Percentiles rank a stretch among this genome's conserved stretches.
These are phyloP conservation scores for Nakataea oryzae DNA, from an alignment of 2,329 filamentous ascomycete genomes.

Conservation along the genomic window DNA sequence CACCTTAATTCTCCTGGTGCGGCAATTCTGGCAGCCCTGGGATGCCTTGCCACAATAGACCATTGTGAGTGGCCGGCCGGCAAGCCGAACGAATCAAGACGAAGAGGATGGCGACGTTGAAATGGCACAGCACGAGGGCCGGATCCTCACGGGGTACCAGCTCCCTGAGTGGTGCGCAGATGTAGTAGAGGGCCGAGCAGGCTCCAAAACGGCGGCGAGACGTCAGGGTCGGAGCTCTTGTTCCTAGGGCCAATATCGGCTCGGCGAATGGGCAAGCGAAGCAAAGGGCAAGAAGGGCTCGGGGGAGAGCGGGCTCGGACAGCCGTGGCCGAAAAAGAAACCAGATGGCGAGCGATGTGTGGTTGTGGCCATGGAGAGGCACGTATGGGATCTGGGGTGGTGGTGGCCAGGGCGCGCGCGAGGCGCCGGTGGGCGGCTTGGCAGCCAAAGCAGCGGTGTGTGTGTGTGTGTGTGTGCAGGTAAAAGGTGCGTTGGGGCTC, in stretches of 20 bases:
- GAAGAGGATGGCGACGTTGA: not conserved
- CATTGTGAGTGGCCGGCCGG: slow-evolving; percentile 22
- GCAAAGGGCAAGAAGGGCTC: slow-evolving; percentile 1
- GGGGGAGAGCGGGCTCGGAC: not conserved
- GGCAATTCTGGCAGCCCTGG: slow-evolving; percentile 42
- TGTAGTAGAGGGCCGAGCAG: too few species aligned
- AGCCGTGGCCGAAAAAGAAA: slow-evolving; percentile 14
- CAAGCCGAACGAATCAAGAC: not conserved
- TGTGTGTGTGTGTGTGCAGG: too few species aligned
- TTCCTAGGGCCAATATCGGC: not conserved
- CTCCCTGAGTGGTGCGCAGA: not conserved
- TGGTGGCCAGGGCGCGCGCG: not conserved
- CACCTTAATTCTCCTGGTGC: slow-evolving; percentile 45
- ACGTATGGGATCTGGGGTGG: not conserved
- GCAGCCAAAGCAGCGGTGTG: not conserved
- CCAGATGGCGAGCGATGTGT: slow-evolving; percentile 11
- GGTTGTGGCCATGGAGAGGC: not conserved
- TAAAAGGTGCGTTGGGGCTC: too few species aligned
- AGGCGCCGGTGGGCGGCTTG: not conserved
- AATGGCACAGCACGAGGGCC: too few species aligned
- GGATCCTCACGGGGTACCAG: too few species aligned
- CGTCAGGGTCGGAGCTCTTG: not conserved
- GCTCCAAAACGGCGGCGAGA: not conserved
- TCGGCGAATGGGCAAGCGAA: not conserved
- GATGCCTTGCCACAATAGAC: slow-evolving; percentile 48